These are phyloP conservation scores for Annona squamosa DNA, from an alignment of 164 flowering plant genomes.

Conservation along the genomic window DNA sequence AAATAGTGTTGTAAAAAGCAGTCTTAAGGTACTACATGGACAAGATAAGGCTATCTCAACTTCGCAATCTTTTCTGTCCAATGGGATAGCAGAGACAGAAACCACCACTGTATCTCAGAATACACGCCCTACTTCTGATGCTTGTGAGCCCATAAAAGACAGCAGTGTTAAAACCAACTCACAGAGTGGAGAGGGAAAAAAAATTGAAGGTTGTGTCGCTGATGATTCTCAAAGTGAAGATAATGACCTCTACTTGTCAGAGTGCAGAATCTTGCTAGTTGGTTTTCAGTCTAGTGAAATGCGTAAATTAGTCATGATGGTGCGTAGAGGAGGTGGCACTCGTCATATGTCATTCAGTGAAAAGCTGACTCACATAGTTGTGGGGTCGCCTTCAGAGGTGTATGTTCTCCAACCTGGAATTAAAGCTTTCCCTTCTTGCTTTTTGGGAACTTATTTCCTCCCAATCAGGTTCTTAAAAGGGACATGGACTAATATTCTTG, in stretches of 20 bases:
- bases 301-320: conserved; percentile 67
- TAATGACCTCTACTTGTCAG: conserved; percentile 76
- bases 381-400: conserved; percentile 80
- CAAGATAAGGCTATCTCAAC: conserved; percentile 33
- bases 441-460: neutral
- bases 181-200: conserved; percentile 27
- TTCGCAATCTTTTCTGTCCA: conserved; percentile 27
- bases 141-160: conserved; percentile 25
- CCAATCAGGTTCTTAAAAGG: neutral
- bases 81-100: conserved; percentile 35
- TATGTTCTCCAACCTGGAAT: conserved; percentile 28
- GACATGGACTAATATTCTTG: neutral
- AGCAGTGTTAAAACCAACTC: conserved; percentile 23
- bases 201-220: conserved; percentile 60
- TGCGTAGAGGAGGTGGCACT: conserved; percentile 91
- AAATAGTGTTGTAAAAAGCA: conserved; percentile 20
- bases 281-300: conserved; percentile 77
- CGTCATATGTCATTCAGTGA: conserved; percentile 65
- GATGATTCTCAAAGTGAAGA: conserved; percentile 81
- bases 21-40: conserved; percentile 20
- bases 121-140: conserved; percentile 33
- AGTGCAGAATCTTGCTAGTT: conserved; percentile 67
- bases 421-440: conserved; percentile 2
- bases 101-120: conserved; percentile 43
- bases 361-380: conserved; percentile 74